Evolutionary conservation across 139 green algal species (phyloP), one percentile per base, ranked within the genome.

Genomic region (Chlorella sorokiniana): DNA sequence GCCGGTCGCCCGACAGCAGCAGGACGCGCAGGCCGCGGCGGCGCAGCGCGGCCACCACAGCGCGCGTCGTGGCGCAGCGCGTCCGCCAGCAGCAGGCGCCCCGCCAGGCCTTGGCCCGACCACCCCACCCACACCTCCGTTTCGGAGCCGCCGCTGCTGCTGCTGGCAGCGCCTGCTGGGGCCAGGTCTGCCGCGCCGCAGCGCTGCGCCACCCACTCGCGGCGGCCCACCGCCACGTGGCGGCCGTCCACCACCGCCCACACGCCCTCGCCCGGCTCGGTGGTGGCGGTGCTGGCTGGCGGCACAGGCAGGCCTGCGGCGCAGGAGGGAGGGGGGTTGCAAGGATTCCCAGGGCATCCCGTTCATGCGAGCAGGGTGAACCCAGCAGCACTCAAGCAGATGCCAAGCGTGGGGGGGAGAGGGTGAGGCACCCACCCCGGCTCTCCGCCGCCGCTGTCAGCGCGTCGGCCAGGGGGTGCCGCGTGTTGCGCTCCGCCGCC

Each of bases 401-500:
- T n/a, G n/a, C n/a, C n/a, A n/a, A n/a, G n/a, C n/a, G n/a, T n/a
- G n/a, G n/a, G n/a, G n/a, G n/a, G n/a, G n/a, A n/a, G n/a, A n/a
- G n/a, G n/a, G n/a, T n/a, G n/a, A n/a, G n/a, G 23, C 38, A 1
- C 73, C 51, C 65, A 80, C 90, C 85, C 41, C 85, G 71, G 2
- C 77, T n/a, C 23, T 48, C 27, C 1, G 91, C 94, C 38, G 89
- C 91, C 2, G 69, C 68, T 38, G 93, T 64, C 1, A 98, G 79
- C 0, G 95, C 95, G 20, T 89, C 86, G 20, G 95, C 95, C 48
- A 98, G 78, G 3, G 95, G 95, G 87, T 98, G 95, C 4, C 89
- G 81, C 0, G 94, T 96, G 40, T 70, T 79, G 2, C 81, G 73
- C 86, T 98, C 95, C 11, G 93, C 90, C n/a, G 90, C 91, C 27